Conservation (phyloP, 305 asterid genomes). For the Fraxinus latifolia region DNA sequence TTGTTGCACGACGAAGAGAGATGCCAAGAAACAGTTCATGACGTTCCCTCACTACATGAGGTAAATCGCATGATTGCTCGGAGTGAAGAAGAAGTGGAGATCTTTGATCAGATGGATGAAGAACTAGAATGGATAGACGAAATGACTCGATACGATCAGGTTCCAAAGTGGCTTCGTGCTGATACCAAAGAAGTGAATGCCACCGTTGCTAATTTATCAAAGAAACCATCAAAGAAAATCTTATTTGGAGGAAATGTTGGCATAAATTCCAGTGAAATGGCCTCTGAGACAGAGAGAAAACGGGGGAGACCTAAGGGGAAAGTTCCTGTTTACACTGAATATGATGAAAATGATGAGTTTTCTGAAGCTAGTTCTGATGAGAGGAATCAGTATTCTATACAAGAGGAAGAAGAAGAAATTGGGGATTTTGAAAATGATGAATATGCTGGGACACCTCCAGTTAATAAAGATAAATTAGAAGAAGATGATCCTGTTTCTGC, state of each 20-base stretch:
- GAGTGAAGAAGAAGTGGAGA: slow-evolving; percentile 89
- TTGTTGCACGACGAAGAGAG: slow-evolving; percentile 96
- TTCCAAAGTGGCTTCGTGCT: slow-evolving; percentile 94
- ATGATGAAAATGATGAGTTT: slow-evolving; percentile 78
- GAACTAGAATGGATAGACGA: slow-evolving; percentile 93
- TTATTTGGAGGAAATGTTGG: slow-evolving; percentile 55
- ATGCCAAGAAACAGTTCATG: slow-evolving; percentile 96
- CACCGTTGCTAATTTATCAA: slow-evolving; percentile 69
- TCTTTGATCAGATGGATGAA: slow-evolving; percentile 99
- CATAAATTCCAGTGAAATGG: slow-evolving; percentile 48
- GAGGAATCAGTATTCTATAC: slow-evolving; percentile 63
- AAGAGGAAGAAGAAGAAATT: slow-evolving; percentile 72
- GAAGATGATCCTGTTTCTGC: slow-evolving; percentile 67
- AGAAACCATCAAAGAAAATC: slow-evolving; percentile 63
- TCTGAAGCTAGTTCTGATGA: slow-evolving; percentile 88
- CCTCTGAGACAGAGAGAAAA: slow-evolving; percentile 65
- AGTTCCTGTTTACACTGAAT: slow-evolving; percentile 77
- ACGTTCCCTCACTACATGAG: slow-evolving; percentile 94
- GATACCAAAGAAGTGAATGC: slow-evolving; percentile 73
- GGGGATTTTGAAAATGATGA: slow-evolving; percentile 91
- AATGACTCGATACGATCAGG: slow-evolving; percentile 83
- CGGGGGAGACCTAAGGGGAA: slow-evolving; percentile 88
- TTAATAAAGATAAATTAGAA: slow-evolving; percentile 65
- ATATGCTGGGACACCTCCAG: slow-evolving; percentile 49
- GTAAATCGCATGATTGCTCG: slow-evolving; percentile 99